A percentile compares a stretch with the other conserved stretches of the same genome.
These are phyloP conservation scores for Dioscorea cayenensis DNA, from an alignment of 116 monocot species.

Conservation along the genomic window DNA sequence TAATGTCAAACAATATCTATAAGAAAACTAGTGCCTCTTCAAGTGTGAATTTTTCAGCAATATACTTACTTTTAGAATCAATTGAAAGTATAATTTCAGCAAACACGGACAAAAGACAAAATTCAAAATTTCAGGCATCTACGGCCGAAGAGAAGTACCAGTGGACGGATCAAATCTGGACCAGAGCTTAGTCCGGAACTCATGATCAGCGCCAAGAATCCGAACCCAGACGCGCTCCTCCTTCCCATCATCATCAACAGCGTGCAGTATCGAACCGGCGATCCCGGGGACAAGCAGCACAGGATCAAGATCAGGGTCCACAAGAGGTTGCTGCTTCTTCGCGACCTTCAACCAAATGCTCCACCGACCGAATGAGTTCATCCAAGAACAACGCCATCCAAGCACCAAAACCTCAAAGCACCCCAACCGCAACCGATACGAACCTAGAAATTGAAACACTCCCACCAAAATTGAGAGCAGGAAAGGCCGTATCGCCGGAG, in stretches of 20 bases:
- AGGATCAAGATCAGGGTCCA: slow-evolving; percentile 77
- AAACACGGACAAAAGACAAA: too few relatives aligned
- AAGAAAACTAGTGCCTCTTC: too few relatives aligned
- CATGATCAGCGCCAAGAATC: slow-evolving; percentile 74
- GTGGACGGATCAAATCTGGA: slow-evolving; percentile 76
- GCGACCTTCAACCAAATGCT: slow-evolving; percentile 60
- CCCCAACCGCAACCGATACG: not conserved
- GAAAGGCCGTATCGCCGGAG: too few relatives aligned
- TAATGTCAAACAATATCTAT: too few relatives aligned
- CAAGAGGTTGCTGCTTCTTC: slow-evolving; percentile 44
- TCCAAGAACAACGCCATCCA: slow-evolving; percentile 58
- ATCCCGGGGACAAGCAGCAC: slow-evolving; percentile 90
- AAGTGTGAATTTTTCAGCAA: not conserved
- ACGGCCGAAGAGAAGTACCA: slow-evolving; percentile 21
- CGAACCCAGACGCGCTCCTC: slow-evolving; percentile 95
- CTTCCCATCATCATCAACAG: slow-evolving; percentile 62
- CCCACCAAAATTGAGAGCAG: not conserved
- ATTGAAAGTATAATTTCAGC: not conserved
- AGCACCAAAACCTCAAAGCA: not conserved
- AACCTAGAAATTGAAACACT: not conserved
- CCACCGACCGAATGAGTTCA: slow-evolving; percentile 66
- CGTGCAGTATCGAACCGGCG: slow-evolving; percentile 74
- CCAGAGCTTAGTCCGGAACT: slow-evolving; percentile 84
- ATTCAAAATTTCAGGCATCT: too few relatives aligned
- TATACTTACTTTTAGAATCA: not conserved